Base-by-base conservation (phyloP, 495 filamentous ascomycete species). In the Parathielavia hyrcaniae region DNA sequence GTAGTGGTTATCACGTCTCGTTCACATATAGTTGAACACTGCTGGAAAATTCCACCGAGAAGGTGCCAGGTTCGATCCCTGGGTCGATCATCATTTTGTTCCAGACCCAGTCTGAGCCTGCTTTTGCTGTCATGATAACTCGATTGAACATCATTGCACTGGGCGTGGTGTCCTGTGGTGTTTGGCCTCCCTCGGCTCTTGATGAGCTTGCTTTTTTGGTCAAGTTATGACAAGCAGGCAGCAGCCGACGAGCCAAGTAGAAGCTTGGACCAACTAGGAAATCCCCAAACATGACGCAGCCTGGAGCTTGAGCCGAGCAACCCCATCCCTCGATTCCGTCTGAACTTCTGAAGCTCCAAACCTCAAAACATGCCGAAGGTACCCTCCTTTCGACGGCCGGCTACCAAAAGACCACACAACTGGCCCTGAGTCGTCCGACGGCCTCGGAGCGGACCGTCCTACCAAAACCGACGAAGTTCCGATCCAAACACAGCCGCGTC, bases 1-100 rank as follows among this genome's bases (percentile, higher is more conserved):
- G 60, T 62, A 60, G 60, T 62, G 55, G 63, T 59, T 63, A 63
- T 66, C 58, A 62, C 63, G 61, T 66, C 58, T 59, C 60, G 57
- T 58, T 65, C 59, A 60, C 63, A 59, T 48, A 53, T 48, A 53
- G 30, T 26, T 45, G n/a, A 41, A 48, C 17, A 34, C 10, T 30
- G 48, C 7, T 47, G 43, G 57, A 46, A 19, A 16, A 23, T 59
- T 47, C 57, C 57, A 61, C 62, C 53, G 58, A 59, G 54, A 61
- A 64, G 62, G 62, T 61, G 53, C 50, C 62, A 57, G 55, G 62
- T 64, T 64, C 62, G 62, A 64, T 58, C 62, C 62, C 55, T 57
- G 62, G 54, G 59, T 59, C 55, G 62, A 26, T 61, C 62, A 64
- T 55, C 32, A 0, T 53, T 59, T 59, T 53, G 57, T 30, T 8